A percentile compares a stretch with the other conserved stretches of the same genome.
Evolutionary conservation across 2,329 filamentous ascomycete genomes (phyloP).

Genomic region (Scytalidium lignicola): DNA sequence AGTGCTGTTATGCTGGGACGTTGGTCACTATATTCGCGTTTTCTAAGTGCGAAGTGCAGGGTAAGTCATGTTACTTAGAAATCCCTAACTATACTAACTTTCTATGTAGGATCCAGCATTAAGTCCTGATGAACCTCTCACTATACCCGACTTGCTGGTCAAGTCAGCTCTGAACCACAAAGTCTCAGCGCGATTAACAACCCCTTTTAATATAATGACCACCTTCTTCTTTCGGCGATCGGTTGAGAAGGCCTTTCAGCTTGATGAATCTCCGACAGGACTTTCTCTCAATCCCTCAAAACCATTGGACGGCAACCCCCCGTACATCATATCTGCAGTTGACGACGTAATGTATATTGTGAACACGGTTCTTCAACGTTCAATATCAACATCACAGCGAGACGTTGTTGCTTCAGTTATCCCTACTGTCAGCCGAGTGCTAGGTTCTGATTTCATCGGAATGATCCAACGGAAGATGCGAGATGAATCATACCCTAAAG

Average conservation of each 20-base stretch:
- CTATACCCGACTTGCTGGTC: constrained; percentile 66
- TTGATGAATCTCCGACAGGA: constrained; percentile 81
- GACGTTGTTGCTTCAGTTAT: constrained; percentile 73
- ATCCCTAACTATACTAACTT: constrained; percentile 21
- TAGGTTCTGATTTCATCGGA: constrained; percentile 85
- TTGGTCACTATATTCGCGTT: constrained; percentile 89
- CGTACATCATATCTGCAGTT: constrained; percentile 90
- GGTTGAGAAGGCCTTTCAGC: constrained; percentile 94
- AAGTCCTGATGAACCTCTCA: constrained; percentile 51
- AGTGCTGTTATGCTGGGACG: constrained; percentile 86
- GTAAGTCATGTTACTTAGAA: constrained; percentile 42
- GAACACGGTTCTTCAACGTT: constrained; percentile 82
- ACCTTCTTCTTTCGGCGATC: constrained; percentile 96
- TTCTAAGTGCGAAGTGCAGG: constrained; percentile 80
- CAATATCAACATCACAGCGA: constrained; percentile 78
- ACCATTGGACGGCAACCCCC: constrained; percentile 69
- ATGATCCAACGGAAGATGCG: constrained; percentile 99
- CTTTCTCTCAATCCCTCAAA: constrained; percentile 71
- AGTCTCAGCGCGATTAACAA: constrained; percentile 65
- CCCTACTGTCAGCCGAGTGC: constrained; percentile 71
- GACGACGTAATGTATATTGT: constrained; percentile 99
- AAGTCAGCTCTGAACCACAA: constrained; percentile 80
- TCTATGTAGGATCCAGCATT: constrained; percentile 42
- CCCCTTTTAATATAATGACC: constrained; percentile 86
- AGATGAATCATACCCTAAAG: constrained; percentile 86